A percentile compares a stretch with the other conserved stretches of the same genome.
Evolutionary conservation across 1,284 basidiomycete species (phyloP).

Genomic region (Vanrija humicola): DNA sequence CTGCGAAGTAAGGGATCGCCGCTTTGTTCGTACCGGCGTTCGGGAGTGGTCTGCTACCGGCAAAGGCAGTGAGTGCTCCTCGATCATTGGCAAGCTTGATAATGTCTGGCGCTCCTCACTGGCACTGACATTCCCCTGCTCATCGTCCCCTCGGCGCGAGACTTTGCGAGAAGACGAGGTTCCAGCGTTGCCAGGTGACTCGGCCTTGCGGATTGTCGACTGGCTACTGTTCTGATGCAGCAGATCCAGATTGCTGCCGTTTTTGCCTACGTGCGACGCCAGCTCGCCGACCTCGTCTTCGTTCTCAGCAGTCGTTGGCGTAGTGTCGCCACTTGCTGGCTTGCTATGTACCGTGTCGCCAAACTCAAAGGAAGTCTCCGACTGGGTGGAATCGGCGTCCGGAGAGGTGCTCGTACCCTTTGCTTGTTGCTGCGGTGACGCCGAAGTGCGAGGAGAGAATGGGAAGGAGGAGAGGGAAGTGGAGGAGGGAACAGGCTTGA

Average conservation of each 20-base stretch:
- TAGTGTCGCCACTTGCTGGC: slow-evolving; percentile 34
- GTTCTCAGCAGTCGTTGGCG: slow-evolving; percentile 44
- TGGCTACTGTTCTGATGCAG: slow-evolving; percentile 49
- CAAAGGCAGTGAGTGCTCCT: slow-evolving; percentile 40
- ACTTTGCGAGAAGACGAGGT: not conserved
- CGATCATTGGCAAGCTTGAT: slow-evolving; percentile 36
- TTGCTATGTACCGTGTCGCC: slow-evolving; percentile 21
- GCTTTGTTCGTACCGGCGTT: slow-evolving; percentile 89
- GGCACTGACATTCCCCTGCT: too few species aligned
- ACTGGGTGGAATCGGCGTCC: slow-evolving; percentile 23
- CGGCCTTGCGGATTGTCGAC: slow-evolving; percentile 46
- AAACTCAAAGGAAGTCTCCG: slow-evolving; percentile 39
- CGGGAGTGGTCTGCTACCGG: slow-evolving; percentile 56
- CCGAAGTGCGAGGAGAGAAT: slow-evolving; percentile 28
- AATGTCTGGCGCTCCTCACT: slow-evolving; percentile 42
- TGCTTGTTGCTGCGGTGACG: slow-evolving; percentile 16
- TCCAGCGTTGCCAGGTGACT: slow-evolving; percentile 5
- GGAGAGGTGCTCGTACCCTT: slow-evolving; percentile 3
- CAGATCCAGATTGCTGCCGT: slow-evolving; percentile 27
- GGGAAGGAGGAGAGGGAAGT: slow-evolving; percentile 15
- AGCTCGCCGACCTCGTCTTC: slow-evolving; percentile 19
- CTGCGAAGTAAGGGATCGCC: slow-evolving; percentile 83
- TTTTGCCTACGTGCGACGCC: slow-evolving; percentile 1
- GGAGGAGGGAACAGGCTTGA: slow-evolving; percentile 4
- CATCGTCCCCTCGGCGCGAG: not conserved